These are phyloP conservation scores for Pseudocercospora ulei DNA, from an alignment of 2,329 filamentous ascomycete species.

Conservation along the genomic window DNA sequence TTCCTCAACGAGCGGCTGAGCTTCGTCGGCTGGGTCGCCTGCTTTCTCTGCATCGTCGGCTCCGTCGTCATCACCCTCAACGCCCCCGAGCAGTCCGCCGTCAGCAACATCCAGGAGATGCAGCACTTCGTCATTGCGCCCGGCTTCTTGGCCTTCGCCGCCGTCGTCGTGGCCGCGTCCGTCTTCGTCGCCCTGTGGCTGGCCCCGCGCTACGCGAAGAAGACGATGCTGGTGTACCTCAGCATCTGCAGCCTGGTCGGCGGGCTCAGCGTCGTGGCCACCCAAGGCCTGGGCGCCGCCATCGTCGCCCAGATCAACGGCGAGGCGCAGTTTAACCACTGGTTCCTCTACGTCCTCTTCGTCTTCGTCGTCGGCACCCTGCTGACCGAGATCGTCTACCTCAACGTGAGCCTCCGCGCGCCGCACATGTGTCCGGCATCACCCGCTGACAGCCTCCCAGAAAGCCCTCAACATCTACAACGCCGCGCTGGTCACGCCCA, in stretches of 20 bases:
- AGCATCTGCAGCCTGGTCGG: conserved; percentile 93
- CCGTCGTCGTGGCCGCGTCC: conserved; percentile 67
- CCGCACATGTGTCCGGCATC: neutral
- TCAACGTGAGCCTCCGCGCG: conserved; percentile 65
- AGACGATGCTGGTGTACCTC: conserved; percentile 95
- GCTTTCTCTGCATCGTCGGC: conserved; percentile 88
- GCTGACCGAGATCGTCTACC: conserved; percentile 83
- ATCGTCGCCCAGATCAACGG: conserved; percentile 79
- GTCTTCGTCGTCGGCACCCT: conserved; percentile 86
- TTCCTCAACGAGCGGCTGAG: conserved; percentile 93
- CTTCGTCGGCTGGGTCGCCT: conserved; percentile 91
- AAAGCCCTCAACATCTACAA: conserved; percentile 98
- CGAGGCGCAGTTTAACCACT: conserved; percentile 84
- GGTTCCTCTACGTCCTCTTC: conserved; percentile 87
- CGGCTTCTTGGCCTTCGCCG: conserved; percentile 75
- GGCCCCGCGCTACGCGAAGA: conserved; percentile 83
- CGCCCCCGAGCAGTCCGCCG: conserved; percentile 75
- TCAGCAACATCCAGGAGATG: conserved; percentile 84
- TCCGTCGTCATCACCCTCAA: conserved; percentile 92
- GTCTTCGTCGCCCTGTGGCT: conserved; percentile 65
- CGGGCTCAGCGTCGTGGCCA: conserved; percentile 86
- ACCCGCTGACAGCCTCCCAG: conserved; percentile 43
- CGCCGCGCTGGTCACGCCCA: conserved; percentile 89
- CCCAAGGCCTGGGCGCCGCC: conserved; percentile 82
- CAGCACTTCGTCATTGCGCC: conserved; percentile 75